Evolutionary conservation across 345 rosid species (phyloP).

Genomic region (Ceriops decandra): DNA sequence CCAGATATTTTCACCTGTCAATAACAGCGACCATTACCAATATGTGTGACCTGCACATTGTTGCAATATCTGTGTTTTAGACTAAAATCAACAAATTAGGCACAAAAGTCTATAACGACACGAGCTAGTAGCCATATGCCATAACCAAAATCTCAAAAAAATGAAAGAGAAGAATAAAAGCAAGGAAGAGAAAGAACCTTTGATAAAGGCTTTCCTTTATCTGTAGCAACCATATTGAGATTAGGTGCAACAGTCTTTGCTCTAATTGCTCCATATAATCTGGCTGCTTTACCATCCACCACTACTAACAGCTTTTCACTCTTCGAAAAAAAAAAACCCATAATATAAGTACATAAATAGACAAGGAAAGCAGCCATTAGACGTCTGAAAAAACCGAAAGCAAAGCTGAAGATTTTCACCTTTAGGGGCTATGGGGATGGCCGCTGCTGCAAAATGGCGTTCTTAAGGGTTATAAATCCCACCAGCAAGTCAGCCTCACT

Average conservation of each 20-base stretch:
- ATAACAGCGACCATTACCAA: not conserved
- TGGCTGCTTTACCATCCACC: constrained; percentile 98
- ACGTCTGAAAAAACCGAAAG: not conserved
- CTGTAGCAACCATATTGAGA: constrained; percentile 62
- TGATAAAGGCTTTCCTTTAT: constrained; percentile 78
- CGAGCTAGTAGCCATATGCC: too few relatives aligned
- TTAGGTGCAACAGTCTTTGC: constrained; percentile 81
- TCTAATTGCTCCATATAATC: constrained; percentile 80
- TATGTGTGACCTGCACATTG: too few relatives aligned
- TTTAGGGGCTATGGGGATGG: constrained; percentile 24
- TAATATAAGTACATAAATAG: not conserved
- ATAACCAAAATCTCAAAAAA: too few relatives aligned
- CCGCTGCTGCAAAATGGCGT: constrained; percentile 20
- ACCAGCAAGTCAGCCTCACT: too few relatives aligned
- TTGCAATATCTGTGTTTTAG: not conserved
- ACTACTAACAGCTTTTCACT: constrained; percentile 60
- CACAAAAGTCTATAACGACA: too few relatives aligned
- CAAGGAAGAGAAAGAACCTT: constrained; percentile 43
- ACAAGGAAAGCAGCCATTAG: not conserved
- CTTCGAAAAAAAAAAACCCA: constrained; percentile 19
- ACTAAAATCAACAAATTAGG: not conserved
- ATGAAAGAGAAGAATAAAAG: not conserved
- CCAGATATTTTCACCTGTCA: constrained; percentile 84
- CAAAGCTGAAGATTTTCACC: constrained; percentile 22
- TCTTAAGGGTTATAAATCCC: constrained; percentile 1